Evolutionary conservation across 2,329 filamentous ascomycete genomes (phyloP).

Genomic region (Cercospora zeina): DNA sequence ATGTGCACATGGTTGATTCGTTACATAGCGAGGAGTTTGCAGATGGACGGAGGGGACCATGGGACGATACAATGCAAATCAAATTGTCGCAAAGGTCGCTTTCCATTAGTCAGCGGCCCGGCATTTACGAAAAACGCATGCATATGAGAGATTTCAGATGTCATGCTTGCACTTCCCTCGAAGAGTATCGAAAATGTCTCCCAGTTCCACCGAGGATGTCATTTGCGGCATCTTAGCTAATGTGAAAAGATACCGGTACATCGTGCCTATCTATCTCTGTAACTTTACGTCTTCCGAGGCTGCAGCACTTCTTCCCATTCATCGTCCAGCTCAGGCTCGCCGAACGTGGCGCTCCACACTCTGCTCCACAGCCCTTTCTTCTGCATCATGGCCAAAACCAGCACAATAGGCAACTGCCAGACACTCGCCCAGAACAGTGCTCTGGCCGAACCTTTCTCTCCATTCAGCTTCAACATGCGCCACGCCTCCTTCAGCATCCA

Average conservation of each 20-base stretch:
- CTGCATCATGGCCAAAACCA: conserved; percentile 86
- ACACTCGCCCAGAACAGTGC: conserved; percentile 96
- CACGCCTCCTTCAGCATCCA: conserved; percentile 83
- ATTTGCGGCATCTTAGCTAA: background rate
- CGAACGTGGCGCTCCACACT: conserved; percentile 67
- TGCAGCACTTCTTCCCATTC: conserved; percentile 53
- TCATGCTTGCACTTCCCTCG: background rate
- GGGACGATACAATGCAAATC: background rate
- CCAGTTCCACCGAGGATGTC: background rate
- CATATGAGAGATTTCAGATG: background rate
- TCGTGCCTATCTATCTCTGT: background rate
- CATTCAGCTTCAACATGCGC: conserved; percentile 76
- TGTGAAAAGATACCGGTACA: background rate
- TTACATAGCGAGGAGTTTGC: conserved; percentile 16
- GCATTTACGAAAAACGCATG: background rate
- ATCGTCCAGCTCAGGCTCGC: conserved; percentile 57
- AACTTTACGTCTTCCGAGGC: background rate
- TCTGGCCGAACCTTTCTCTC: conserved; percentile 75
- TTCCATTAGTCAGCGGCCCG: background rate
- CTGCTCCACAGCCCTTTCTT: conserved; percentile 91
- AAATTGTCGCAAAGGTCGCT: background rate
- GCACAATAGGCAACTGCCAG: conserved; percentile 87
- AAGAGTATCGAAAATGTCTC: background rate
- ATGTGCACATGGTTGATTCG: background rate
- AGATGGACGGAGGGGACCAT: background rate